These are phyloP conservation scores for Sporothrix phasma DNA, from an alignment of 2,329 filamentous ascomycete species.

Conservation along the genomic window DNA sequence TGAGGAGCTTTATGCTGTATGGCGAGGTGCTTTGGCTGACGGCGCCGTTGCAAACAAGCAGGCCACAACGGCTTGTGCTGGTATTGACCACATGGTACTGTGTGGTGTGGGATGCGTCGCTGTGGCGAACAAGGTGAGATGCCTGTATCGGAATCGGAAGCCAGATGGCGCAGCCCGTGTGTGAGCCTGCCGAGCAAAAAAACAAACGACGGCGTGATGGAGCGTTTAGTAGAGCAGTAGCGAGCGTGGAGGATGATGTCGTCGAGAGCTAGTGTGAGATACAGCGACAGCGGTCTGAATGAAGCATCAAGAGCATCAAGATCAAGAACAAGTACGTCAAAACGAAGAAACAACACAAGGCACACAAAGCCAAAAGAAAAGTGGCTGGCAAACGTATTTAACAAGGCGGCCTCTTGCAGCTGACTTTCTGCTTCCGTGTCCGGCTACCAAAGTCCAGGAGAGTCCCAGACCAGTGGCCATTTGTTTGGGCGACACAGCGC, in stretches of 20 bases:
- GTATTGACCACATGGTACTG: background rate
- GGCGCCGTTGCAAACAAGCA: background rate
- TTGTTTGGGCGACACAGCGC: background rate
- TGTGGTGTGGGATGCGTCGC: background rate
- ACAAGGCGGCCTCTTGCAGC: background rate
- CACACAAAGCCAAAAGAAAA: background rate
- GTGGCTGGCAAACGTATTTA: constrained; percentile 3
- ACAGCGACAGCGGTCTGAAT: background rate
- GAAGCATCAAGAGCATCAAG: background rate
- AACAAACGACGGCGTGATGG: background rate
- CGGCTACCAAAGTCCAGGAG: background rate
- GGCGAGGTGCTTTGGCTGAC: background rate
- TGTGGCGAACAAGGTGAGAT: background rate
- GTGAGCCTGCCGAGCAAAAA: background rate
- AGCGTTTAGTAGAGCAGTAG: background rate
- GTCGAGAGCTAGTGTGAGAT: background rate
- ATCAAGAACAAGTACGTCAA: background rate
- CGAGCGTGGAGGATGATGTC: background rate
- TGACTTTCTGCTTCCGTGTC: background rate
- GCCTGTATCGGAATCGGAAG: no score
- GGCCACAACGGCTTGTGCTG: background rate
- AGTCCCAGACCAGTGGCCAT: background rate
- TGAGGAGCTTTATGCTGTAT: background rate
- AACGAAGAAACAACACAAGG: background rate
- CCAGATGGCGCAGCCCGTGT: no score